A percentile compares a stretch with the other conserved stretches of the same genome.
These are phyloP conservation scores for Pneumocystis canis DNA, from an alignment of 1,139 yeast genomes.

Conservation along the genomic window DNA sequence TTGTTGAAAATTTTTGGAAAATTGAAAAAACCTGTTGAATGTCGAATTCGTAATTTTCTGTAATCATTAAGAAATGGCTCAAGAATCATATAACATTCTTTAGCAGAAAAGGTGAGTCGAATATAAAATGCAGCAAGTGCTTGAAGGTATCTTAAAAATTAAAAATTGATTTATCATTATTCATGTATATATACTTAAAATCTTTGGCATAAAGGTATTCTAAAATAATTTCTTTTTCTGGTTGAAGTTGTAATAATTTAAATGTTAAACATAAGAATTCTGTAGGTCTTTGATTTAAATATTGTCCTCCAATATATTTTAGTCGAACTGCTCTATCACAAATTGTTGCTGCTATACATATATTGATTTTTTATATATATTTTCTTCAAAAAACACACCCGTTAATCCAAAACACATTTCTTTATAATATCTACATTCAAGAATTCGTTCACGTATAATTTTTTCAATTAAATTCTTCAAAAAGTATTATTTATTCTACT, in stretches of 20 bases:
- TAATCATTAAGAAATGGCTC: conserved; percentile 44
- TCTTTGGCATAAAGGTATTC: conserved; percentile 41
- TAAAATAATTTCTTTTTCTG: conserved; percentile 37
- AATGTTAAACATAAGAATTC: conserved; percentile 52
- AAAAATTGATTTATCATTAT: neutral
- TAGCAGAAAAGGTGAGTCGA: conserved; percentile 36
- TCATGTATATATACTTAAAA: conserved; percentile 37
- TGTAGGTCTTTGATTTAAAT: conserved; percentile 39
- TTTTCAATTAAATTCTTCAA: conserved; percentile 37
- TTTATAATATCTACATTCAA: conserved; percentile 56
- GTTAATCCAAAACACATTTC: conserved; percentile 46
- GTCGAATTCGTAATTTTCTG: conserved; percentile 34
- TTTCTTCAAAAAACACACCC: conserved; percentile 11
- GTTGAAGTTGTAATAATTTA: conserved; percentile 49
- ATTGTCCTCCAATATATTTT: conserved; percentile 35
- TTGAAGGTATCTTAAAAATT: conserved; percentile 29
- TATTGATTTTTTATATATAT: neutral
- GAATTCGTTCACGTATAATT: conserved; percentile 51
- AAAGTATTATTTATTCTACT: neutral
- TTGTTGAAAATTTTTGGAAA: neutral
- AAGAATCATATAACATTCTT: conserved; percentile 33
- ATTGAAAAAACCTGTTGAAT: conserved; percentile 4
- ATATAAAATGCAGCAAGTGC: conserved; percentile 46
- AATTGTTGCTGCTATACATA: conserved; percentile 31
- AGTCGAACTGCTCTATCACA: conserved; percentile 31